Percentiles rank a stretch among this genome's conserved stretches.
Evolutionary conservation across 2,329 filamentous ascomycete genomes (phyloP).

Genomic region (Phaeophleospora eucalypticola): DNA sequence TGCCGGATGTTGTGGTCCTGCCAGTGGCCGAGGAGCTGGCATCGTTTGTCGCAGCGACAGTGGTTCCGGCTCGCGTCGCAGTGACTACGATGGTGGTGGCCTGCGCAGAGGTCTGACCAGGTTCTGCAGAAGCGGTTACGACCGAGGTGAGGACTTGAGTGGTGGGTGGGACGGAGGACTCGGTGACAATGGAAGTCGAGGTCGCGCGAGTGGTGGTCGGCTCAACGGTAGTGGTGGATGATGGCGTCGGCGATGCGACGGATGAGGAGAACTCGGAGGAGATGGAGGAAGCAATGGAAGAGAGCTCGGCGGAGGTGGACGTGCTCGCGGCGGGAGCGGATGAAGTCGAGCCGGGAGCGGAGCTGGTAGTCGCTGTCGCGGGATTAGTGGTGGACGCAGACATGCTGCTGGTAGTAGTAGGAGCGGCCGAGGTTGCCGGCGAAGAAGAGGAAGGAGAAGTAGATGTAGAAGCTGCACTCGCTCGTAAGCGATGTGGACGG

Average conservation of each 20-base stretch:
- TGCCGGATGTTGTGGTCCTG: slow-evolving; percentile 9
- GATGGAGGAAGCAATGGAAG: slow-evolving; percentile 15
- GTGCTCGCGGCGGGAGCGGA: neutral
- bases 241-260: slow-evolving; percentile 5
- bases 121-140: slow-evolving; percentile 12
- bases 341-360: neutral
- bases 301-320: slow-evolving; percentile 5
- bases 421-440: too few relatives aligned
- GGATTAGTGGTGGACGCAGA: neutral
- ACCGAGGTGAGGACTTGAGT: slow-evolving; percentile 20
- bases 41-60: slow-evolving; percentile 7
- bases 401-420: too few relatives aligned
- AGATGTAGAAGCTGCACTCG: too few relatives aligned
- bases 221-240: slow-evolving; percentile 8
- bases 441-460: too few relatives aligned
- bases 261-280: slow-evolving; percentile 14
- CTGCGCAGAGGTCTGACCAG: slow-evolving; percentile 7
- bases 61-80: slow-evolving; percentile 9
- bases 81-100: slow-evolving; percentile 17
- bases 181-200: neutral
- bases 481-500: neutral
- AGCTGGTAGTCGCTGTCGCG: neutral
- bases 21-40: slow-evolving; percentile 3
- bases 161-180: slow-evolving; percentile 15
- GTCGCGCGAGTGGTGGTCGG: slow-evolving; percentile 6